Base-by-base conservation (phyloP, 352 stramenopile species). In the Pythium volutum region DNA sequence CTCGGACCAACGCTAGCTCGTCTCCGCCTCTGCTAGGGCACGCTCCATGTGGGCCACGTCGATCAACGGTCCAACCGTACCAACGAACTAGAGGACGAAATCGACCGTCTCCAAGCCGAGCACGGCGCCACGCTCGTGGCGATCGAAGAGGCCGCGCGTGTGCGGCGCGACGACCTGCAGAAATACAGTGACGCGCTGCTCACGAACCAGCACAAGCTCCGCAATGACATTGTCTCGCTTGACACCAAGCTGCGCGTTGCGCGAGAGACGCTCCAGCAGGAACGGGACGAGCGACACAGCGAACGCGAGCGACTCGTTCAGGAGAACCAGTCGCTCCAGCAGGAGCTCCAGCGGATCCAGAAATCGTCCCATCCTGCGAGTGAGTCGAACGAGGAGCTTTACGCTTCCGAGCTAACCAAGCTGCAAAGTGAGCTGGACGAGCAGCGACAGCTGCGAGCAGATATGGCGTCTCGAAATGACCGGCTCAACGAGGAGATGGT, bases 11-110 rank as follows among this genome's bases (percentile, higher is more conserved):
- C 10, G 29, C 29, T 10, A 34, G 1, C 29, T 34, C 29, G 6
- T 34, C 29, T 34, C 29, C 29, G 29, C 36, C 11, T 38, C 12
- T 7, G 18, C 6, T 16, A 69, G 76, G 76, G 76, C 5, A 75
- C 71, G 8, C 66, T 88, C 10, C 73, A 79, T 36, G 62, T 91
- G 0, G 71, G 70, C 0, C 77, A 87, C 51, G 70, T 63, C 1
- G 45, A 46, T 8, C 52, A 65, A 27, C 67, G 58, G 5, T 82
- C 78, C 15, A 87, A 84, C 31, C 67, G 74, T 12, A 62, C 65
- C 4, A 65, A 65, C 7, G 81, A 82, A 34, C 56, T 91, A 3
- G 81, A 89, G 53, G 73, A 82, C 20, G 81, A 89, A 47, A 82
- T 91, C 23, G 59, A 87, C 20, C 56, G 70, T 0, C 51, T 89